These are phyloP conservation scores for Magnusiomyces tetraspermus DNA, from an alignment of 1,139 yeast genomes.

Conservation along the genomic window DNA sequence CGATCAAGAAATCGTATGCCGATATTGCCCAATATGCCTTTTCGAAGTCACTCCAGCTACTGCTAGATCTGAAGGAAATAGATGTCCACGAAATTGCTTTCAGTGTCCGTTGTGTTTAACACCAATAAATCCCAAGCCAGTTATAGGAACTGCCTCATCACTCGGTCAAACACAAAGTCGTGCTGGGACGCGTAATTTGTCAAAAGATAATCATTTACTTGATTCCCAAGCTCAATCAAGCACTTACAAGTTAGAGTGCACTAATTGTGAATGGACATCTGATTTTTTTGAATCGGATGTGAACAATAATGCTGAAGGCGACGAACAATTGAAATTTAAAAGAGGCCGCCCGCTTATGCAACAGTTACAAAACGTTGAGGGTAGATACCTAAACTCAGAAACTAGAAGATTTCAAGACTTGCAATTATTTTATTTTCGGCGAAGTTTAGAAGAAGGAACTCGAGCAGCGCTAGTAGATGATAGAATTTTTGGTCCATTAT, in stretches of 20 bases:
- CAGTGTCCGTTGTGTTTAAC: slow-evolving; percentile 24
- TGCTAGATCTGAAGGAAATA: slow-evolving; percentile 20
- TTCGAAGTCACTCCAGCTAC: slow-evolving; percentile 23
- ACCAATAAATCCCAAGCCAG: slow-evolving; percentile 3
- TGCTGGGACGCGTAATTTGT: background rate
- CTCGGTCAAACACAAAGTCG: background rate
- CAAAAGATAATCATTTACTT: background rate
- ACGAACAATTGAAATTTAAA: background rate
- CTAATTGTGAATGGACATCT: slow-evolving; percentile 21
- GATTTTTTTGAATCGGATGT: background rate
- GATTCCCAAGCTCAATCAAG: slow-evolving; percentile 1
- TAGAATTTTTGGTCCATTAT: background rate
- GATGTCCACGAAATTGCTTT: slow-evolving; percentile 25
- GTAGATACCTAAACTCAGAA: background rate
- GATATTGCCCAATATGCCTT: slow-evolving; percentile 26
- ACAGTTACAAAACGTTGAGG: background rate
- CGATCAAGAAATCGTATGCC: slow-evolving; percentile 22
- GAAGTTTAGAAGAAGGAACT: slow-evolving; percentile 15
- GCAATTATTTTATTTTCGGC: slow-evolving; percentile 13
- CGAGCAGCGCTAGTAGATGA: slow-evolving; percentile 10
- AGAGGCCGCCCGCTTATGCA: background rate
- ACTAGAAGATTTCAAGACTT: slow-evolving; percentile 12
- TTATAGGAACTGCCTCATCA: slow-evolving; percentile 3
- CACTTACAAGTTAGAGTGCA: slow-evolving; percentile 18
- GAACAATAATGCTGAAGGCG: background rate